phyloP scores from a whole-genome alignment of 2,329 filamentous ascomycete genomes.

The Blastomyces emzantsi region DNA sequence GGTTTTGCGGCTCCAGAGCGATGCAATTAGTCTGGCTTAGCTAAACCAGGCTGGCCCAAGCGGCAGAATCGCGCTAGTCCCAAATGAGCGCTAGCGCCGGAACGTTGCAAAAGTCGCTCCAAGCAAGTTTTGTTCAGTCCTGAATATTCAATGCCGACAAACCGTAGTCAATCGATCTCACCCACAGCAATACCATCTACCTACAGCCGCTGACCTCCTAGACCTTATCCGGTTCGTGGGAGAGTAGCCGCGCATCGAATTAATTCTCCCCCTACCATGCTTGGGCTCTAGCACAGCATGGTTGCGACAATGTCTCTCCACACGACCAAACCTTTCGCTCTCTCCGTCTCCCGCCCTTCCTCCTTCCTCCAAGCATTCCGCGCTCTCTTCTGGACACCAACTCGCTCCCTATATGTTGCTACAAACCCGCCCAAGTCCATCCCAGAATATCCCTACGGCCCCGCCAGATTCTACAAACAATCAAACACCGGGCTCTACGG shows the following conservation, averaged over 20 bases:
- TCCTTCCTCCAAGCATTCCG: slow-evolving; percentile 23
- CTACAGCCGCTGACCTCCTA: background rate
- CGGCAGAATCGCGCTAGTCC: background rate
- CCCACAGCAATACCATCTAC: background rate
- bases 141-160: background rate
- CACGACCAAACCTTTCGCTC: slow-evolving; percentile 20
- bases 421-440: background rate
- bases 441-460: slow-evolving; percentile 38
- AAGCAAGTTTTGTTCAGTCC: background rate
- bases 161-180: background rate
- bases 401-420: background rate
- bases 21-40: background rate
- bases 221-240: background rate
- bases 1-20: background rate
- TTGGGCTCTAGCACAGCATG: slow-evolving; percentile 9
- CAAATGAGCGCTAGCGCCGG: background rate
- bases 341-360: slow-evolving; percentile 21
- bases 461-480: slow-evolving; percentile 37
- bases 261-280: slow-evolving; percentile 10
- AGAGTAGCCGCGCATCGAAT: background rate
- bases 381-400: background rate
- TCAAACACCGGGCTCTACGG: slow-evolving; percentile 42
- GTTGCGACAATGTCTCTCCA: slow-evolving; percentile 25
- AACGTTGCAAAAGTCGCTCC: background rate
- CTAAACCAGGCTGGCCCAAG: background rate